These are phyloP conservation scores for Elaeis oleifera DNA, from an alignment of 202 grass and related monocot species.

Conservation along the genomic window DNA sequence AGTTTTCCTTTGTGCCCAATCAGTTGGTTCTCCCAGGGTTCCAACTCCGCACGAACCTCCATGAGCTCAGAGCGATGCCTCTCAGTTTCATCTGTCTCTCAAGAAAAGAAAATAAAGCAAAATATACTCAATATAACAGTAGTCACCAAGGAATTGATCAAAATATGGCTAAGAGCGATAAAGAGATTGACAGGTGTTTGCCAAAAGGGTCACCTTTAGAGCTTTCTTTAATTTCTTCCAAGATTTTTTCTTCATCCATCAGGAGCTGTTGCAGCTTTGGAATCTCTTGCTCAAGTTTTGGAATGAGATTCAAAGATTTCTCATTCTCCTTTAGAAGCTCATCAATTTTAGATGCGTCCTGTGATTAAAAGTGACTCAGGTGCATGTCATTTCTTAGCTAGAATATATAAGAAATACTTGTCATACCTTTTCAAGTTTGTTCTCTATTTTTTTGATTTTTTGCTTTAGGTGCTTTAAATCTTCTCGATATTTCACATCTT, in stretches of 20 bases:
- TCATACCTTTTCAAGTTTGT: conserved; percentile 80
- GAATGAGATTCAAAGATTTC: conserved; percentile 63
- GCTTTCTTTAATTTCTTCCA: conserved; percentile 70
- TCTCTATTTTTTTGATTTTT: conserved; percentile 79
- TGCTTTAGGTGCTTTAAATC: conserved; percentile 88
- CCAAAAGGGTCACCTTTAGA: conserved; percentile 41
- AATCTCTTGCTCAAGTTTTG: conserved; percentile 66
- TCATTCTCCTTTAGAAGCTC: conserved; percentile 53
- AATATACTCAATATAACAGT: conserved; percentile 19
- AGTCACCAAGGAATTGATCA: conserved; percentile 3
- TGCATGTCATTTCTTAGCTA: not conserved
- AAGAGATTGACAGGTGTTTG: not conserved
- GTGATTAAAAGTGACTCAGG: conserved; percentile 8
- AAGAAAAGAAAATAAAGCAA: not conserved
- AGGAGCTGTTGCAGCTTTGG: conserved; percentile 68
- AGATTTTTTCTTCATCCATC: conserved; percentile 61
- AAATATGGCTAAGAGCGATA: not conserved
- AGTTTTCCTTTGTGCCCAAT: conserved; percentile 89
- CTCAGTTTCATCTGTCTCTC: conserved; percentile 69
- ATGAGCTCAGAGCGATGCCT: conserved; percentile 60
- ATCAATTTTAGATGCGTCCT: conserved; percentile 70
- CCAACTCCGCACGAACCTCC: conserved; percentile 70
- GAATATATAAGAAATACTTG: not conserved
- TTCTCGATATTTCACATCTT: conserved; percentile 75
- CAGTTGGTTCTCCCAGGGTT: conserved; percentile 92